Percentiles rank a stretch among this genome's conserved stretches.
phyloP scores from a whole-genome alignment of 176 grass and related monocot genomes.

The Olyra latifolia region DNA sequence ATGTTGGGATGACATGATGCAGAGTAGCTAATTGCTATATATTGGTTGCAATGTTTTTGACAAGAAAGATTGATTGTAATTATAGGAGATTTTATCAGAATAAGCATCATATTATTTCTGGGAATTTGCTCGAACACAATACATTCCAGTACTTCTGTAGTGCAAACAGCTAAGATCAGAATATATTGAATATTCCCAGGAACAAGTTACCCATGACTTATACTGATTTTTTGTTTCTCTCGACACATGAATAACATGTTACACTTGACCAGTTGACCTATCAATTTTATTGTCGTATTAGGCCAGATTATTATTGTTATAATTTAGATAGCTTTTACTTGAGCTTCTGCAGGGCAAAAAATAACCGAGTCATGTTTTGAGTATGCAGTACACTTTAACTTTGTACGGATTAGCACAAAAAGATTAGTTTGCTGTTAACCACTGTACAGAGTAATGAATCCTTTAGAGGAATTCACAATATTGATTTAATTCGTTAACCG shows the following conservation, averaged over 20 bases:
- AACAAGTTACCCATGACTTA: neutral
- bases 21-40: conserved; percentile 4
- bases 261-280: neutral
- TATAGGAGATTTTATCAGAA: neutral
- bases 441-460: neutral
- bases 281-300: neutral
- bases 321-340: neutral
- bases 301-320: neutral
- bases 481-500: neutral
- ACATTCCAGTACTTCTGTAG: neutral
- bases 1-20: conserved; percentile 3
- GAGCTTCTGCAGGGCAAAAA: neutral
- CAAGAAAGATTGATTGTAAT: neutral
- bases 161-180: neutral
- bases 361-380: neutral
- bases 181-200: neutral
- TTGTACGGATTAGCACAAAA: neutral
- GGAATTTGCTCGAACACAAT: neutral
- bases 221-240: neutral
- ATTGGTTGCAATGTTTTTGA: neutral
- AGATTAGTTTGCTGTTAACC: neutral
- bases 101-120: neutral
- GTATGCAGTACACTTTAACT: neutral
- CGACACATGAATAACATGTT: neutral
- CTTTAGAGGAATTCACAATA: neutral